Conservation (phyloP, 768 basidiomycete species). For the Coprinopsis sp. region DNA sequence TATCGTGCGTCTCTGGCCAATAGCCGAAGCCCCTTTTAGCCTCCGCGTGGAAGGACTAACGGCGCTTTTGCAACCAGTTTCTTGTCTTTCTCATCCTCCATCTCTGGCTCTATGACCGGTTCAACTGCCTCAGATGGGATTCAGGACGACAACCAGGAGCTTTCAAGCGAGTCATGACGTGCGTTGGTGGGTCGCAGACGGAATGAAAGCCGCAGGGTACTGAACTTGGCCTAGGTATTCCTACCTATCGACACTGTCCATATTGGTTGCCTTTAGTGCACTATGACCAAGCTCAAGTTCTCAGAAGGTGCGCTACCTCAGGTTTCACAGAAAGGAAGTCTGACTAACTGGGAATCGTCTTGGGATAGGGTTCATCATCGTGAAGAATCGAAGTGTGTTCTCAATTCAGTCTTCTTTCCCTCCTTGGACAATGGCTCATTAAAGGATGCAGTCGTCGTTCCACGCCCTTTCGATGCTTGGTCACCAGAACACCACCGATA, state of each 20-base stretch:
- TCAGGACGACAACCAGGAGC: constrained; percentile 75
- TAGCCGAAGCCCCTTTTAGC: constrained; percentile 43
- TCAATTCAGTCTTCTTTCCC: not conserved
- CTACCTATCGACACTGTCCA: constrained; percentile 66
- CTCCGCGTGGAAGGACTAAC: constrained; percentile 7
- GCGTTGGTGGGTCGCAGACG: constrained; percentile 25
- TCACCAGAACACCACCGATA: constrained; percentile 37
- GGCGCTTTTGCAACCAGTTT: constrained; percentile 42
- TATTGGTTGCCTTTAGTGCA: constrained; percentile 61
- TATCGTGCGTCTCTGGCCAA: constrained; percentile 55
- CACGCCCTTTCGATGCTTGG: constrained; percentile 56
- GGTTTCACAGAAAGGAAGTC: not conserved
- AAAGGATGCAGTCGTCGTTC: constrained; percentile 33
- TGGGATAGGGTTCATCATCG: constrained; percentile 34
- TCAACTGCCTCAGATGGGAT: constrained; percentile 72
- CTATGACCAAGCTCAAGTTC: constrained; percentile 64
- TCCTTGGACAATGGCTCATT: not conserved
- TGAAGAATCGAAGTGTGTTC: constrained; percentile 30
- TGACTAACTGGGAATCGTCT: not conserved
- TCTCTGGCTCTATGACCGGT: constrained; percentile 77
- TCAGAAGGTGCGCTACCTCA: constrained; percentile 50
- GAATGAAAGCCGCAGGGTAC: too few species aligned
- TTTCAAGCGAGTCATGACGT: constrained; percentile 90
- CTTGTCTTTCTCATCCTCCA: constrained; percentile 63
- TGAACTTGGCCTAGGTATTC: constrained; percentile 57